phyloP scores from a whole-genome alignment of 305 asterid species.

The Andrographis paniculata region DNA sequence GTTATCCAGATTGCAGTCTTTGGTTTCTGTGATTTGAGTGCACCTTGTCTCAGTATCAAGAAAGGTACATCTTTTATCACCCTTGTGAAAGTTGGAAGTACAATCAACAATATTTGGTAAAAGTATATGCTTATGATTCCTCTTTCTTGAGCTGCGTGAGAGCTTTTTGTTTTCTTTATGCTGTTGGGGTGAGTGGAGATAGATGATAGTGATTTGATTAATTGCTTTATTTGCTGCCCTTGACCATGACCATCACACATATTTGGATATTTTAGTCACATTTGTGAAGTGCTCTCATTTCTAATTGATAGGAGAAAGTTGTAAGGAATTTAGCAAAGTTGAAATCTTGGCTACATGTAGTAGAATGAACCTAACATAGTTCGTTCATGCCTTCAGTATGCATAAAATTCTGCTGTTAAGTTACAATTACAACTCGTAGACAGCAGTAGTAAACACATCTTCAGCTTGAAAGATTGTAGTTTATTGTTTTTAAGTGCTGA shows the following conservation, averaged over 20 bases:
- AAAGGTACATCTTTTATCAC: not conserved
- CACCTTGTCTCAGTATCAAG: not conserved
- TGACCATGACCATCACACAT: slow-evolving; percentile 12
- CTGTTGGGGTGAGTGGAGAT: slow-evolving; percentile 22
- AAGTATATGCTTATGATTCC: slow-evolving; percentile 17
- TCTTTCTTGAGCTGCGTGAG: slow-evolving; percentile 13
- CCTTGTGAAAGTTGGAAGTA: slow-evolving; percentile 9
- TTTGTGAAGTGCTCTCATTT: slow-evolving; percentile 12
- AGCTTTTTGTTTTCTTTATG: slow-evolving; percentile 20
- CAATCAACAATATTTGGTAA: too few relatives aligned
- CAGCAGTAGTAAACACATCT: too few relatives aligned
- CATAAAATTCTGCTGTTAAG: too few relatives aligned
- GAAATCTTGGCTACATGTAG: not conserved
- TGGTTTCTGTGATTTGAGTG: not conserved
- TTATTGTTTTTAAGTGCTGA: not conserved
- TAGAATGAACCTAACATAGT: not conserved
- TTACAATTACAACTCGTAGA: too few relatives aligned
- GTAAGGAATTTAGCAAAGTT: not conserved
- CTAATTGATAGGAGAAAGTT: not conserved
- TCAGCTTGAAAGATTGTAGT: not conserved
- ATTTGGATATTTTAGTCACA: slow-evolving; percentile 13
- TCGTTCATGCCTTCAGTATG: not conserved
- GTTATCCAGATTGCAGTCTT: not conserved
- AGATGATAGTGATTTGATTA: slow-evolving; percentile 15
- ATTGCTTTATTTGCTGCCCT: slow-evolving; percentile 20